Evolutionary conservation across 768 basidiomycete species (phyloP), one percentile per base, ranked within the genome.

Genomic region (Fistulinella prunicolor): DNA sequence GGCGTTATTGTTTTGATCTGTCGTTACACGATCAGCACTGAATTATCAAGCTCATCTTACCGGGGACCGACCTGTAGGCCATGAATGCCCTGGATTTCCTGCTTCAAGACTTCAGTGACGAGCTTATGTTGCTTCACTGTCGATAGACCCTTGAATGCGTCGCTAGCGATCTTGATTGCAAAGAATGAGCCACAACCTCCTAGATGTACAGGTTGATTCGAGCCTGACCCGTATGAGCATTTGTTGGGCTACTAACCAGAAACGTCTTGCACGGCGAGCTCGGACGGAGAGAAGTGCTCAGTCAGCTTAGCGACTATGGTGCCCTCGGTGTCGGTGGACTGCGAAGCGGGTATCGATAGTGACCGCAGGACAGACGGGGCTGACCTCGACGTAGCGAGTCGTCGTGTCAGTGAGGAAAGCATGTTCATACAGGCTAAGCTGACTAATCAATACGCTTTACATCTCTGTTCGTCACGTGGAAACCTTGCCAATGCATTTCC

Each of bases 141-240:
- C 1, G 89, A 68, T 34, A 98, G 70, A 9, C 87, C 95, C 55
- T 86, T 83, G 76, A 99, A 98, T 1, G 77, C 77, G n/a, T 81
- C 66, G 49, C 90, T 93, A 4, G 87, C 80, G 53, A 99, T 89
- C 12, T 80, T 78, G 53, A 99, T 94, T 36, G 94, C 89, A 59
- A 95, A 99, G 70, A 98, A 99, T 4, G 85, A 79, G n/a, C 96
- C 96, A 63, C 96, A 98, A 20, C 96, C 96, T 45, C 94, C 95
- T 96, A 38, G 19, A 26, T 13, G 41, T 14, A 58, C 40, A 35
- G 38, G 43, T 54, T 13, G 43, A 48, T 38, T 39, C 28, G 39
- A 28, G 54, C 23, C 29, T 22, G 38, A n/a, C 22, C 24, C 24
- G 28, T 2, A 23, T n/a, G n/a, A 23, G 21, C 28, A 24, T 37